Conservation (phyloP, 1,284 basidiomycete species). For the Pseudozyma flocculosa region DNA sequence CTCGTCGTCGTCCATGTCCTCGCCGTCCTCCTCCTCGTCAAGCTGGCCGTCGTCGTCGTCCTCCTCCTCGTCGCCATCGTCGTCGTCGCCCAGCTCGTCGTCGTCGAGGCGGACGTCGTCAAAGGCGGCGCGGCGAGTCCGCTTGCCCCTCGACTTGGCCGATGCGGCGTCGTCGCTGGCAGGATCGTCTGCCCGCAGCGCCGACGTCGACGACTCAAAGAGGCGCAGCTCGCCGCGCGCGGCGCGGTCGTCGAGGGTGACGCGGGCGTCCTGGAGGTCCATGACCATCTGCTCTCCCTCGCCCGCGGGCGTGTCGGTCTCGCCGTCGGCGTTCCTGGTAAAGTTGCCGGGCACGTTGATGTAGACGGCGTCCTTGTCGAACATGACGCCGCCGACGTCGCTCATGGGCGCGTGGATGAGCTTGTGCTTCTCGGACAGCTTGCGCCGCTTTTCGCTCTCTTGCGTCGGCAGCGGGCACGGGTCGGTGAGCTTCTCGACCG, state of each 20-base stretch:
- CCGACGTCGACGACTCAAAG: conserved; percentile 70
- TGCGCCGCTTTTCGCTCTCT: conserved; percentile 87
- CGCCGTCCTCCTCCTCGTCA: conserved; percentile 37
- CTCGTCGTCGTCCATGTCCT: conserved; percentile 20
- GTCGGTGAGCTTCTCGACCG: conserved; percentile 76
- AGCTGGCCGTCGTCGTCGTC: conserved; percentile 44
- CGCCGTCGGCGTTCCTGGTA: conserved; percentile 63
- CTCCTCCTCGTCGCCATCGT: conserved; percentile 36
- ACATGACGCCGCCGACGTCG: conserved; percentile 93
- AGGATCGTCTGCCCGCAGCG: conserved; percentile 18
- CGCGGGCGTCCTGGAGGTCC: conserved; percentile 82
- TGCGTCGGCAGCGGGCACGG: conserved; percentile 91
- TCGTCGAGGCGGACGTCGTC: conserved; percentile 53
- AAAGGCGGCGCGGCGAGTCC: conserved; percentile 47
- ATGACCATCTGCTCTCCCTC: conserved; percentile 98
- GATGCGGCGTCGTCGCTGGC: conserved; percentile 2
- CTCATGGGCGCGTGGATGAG: conserved; percentile 98
- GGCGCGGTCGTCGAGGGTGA: conserved; percentile 82
- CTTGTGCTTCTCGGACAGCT: conserved; percentile 92
- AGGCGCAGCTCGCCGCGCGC: conserved; percentile 79
- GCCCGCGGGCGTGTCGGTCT: conserved; percentile 63
- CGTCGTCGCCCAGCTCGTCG: conserved; percentile 49
- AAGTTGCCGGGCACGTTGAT: conserved; percentile 96
- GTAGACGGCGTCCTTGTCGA: conserved; percentile 98
- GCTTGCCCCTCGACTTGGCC: conserved; percentile 12